Conservation (phyloP, 805 yeast species). For the Komagataella pseudopastoris region DNA sequence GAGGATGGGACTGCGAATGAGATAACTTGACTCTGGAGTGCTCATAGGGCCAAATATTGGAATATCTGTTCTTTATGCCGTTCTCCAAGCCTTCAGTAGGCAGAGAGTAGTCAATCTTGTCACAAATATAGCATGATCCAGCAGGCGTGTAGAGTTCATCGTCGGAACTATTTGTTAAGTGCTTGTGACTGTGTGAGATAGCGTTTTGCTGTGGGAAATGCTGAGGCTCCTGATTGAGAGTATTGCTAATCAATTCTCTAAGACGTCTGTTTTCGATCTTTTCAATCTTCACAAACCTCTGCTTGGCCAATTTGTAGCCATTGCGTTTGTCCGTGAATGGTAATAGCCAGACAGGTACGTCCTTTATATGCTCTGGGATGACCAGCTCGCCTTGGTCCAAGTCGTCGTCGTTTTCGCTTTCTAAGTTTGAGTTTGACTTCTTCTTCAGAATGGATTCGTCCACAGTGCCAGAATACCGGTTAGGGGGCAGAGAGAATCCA, state of each 20-base stretch:
- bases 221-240: constrained; percentile 1
- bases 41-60: constrained; percentile 35
- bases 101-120: constrained; percentile 21
- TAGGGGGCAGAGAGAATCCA: constrained; percentile 29
- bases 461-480: constrained; percentile 18
- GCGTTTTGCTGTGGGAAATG: neutral
- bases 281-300: constrained; percentile 24
- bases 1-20: constrained; percentile 7
- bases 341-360: constrained; percentile 5
- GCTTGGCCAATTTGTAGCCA: constrained; percentile 14
- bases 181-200: neutral
- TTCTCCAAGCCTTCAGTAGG: constrained; percentile 28
- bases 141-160: constrained; percentile 23
- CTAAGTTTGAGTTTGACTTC: neutral
- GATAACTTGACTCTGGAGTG: constrained; percentile 27
- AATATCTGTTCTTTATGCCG: constrained; percentile 30
- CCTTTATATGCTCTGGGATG: neutral
- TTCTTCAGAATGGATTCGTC: constrained; percentile 12
- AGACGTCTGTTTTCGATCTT: constrained; percentile 23
- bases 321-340: constrained; percentile 4
- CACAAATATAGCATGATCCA: constrained; percentile 28
- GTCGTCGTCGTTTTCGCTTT: neutral
- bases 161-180: neutral
- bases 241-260: constrained; percentile 13
- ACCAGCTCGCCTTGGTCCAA: neutral